A percentile compares a stretch with the other conserved stretches of the same genome.
phyloP scores from a whole-genome alignment of 2,329 filamentous ascomycete species.

The Acephala macrosclerotiorum region DNA sequence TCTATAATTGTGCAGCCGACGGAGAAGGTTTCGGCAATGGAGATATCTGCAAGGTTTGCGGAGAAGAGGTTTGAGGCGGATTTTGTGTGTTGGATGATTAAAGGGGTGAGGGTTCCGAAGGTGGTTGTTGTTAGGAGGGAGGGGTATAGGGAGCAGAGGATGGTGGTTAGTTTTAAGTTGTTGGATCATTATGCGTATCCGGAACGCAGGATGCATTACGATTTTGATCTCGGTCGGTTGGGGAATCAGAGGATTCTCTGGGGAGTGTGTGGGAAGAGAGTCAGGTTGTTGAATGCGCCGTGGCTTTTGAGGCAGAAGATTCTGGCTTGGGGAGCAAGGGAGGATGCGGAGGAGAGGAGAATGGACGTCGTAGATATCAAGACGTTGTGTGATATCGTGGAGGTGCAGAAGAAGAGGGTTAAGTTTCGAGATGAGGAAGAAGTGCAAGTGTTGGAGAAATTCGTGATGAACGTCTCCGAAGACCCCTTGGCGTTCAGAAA shows the following conservation, averaged over 20 bases:
- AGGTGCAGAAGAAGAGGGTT: not conserved
- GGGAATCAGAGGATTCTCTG: not conserved
- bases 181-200: constrained; percentile 19
- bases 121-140: constrained; percentile 13
- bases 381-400: constrained; percentile 14
- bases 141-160: constrained; percentile 6
- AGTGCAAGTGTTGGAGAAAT: constrained; percentile 3
- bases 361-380: constrained; percentile 15
- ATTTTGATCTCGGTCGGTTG: constrained; percentile 6
- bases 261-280: not conserved
- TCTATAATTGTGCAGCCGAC: constrained; percentile 8
- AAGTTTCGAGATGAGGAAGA: constrained; percentile 5
- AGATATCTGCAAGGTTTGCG: not conserved
- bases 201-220: constrained; percentile 12
- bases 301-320: constrained; percentile 25
- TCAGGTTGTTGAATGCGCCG: constrained; percentile 14
- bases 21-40: not conserved
- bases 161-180: constrained; percentile 19
- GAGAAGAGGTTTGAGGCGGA: not conserved
- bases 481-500: constrained; percentile 16
- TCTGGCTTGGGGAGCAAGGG: constrained; percentile 10
- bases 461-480: constrained; percentile 13
- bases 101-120: constrained; percentile 11
- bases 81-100: not conserved
- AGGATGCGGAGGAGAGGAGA: not conserved